Conservation (phyloP, 768 basidiomycete species). For the Lactarius hengduanensis region DNA sequence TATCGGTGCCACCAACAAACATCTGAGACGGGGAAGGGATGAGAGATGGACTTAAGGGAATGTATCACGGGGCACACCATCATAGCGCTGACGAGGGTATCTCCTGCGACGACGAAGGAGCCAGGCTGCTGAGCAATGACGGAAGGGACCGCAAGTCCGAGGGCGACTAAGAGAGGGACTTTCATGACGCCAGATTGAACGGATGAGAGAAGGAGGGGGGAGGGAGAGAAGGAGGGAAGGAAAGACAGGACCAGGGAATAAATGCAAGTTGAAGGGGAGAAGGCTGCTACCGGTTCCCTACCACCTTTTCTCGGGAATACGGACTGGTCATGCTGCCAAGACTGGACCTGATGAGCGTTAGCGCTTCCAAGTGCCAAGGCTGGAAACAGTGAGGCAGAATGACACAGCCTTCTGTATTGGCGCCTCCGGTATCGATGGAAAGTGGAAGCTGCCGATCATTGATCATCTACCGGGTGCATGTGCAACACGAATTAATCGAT, state of each 20-base stretch:
- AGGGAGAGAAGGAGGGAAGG: background rate
- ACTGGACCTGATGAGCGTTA: background rate
- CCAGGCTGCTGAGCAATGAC: conserved; percentile 32
- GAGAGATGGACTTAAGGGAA: background rate
- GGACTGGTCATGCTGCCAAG: background rate
- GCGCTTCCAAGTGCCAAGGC: too few species aligned
- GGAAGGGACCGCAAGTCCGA: conserved; percentile 42
- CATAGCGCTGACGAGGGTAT: conserved; percentile 50
- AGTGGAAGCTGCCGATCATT: background rate
- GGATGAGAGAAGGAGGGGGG: background rate
- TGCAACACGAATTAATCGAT: background rate
- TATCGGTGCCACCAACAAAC: conserved; percentile 76
- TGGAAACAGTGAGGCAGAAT: background rate
- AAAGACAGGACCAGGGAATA: background rate
- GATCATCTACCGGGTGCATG: background rate
- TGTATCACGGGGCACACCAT: conserved; percentile 41
- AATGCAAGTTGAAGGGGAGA: background rate
- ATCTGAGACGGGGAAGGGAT: conserved; percentile 42
- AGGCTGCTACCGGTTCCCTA: background rate
- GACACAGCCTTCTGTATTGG: background rate
- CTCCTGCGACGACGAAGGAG: conserved; percentile 36
- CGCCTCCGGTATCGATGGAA: background rate
- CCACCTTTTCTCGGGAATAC: background rate
- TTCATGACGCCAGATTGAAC: conserved; percentile 31
- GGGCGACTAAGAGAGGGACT: conserved; percentile 41